phyloP scores from a whole-genome alignment of 805 yeast species.

The Wickerhamiella occidentalis region DNA sequence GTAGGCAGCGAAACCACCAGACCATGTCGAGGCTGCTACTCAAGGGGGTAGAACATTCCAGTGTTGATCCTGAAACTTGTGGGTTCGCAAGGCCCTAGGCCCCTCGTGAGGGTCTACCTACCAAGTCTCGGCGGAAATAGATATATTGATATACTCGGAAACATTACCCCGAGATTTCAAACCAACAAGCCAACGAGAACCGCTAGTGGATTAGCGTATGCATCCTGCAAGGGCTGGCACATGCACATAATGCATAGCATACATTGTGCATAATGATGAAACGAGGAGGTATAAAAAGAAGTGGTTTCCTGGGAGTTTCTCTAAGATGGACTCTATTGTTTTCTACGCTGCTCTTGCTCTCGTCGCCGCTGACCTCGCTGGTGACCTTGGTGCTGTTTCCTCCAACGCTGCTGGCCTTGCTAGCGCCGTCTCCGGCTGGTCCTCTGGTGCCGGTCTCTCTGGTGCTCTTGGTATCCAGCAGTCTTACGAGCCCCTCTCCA shows the following conservation, averaged over 20 bases:
- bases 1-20: not conserved
- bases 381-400: slow-evolving; percentile 19
- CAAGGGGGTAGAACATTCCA: not conserved
- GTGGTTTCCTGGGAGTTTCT: not conserved
- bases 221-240: not conserved
- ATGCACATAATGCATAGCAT: not conserved
- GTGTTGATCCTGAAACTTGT: not conserved
- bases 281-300: not conserved
- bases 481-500: slow-evolving; percentile 13
- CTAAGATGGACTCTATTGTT: slow-evolving; percentile 6
- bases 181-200: not conserved
- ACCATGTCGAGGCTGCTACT: not conserved
- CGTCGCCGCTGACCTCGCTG: slow-evolving; percentile 12
- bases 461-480: slow-evolving; percentile 18
- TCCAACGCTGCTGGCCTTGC: slow-evolving; percentile 39
- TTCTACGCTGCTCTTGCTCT: slow-evolving; percentile 14
- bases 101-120: too few species aligned
- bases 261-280: not conserved
- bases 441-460: slow-evolving; percentile 13
- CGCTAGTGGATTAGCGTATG: not conserved
- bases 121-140: too few species aligned
- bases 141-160: not conserved
- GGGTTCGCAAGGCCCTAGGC: too few species aligned
- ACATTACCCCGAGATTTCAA: not conserved
- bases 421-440: slow-evolving; percentile 13